Evolutionary conservation across 2,329 filamentous ascomycete species (phyloP).

Genomic region (Colletotrichum sp.): DNA sequence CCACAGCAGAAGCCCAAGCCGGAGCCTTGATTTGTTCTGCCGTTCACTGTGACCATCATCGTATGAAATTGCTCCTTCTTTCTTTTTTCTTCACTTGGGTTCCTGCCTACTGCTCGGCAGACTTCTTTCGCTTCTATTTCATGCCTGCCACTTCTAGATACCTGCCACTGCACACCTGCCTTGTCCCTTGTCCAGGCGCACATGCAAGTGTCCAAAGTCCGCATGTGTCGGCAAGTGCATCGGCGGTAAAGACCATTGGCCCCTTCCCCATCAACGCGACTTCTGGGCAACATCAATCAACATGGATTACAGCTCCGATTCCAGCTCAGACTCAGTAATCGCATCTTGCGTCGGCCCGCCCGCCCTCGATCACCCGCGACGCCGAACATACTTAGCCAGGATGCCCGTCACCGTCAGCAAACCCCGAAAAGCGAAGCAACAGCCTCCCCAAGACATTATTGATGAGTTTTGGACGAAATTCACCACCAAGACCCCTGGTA

Average conservation of each 20-base stretch:
- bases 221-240: neutral
- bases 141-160: neutral
- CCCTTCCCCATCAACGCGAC: too few relatives aligned
- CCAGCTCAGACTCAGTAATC: neutral
- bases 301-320: conserved; percentile 5
- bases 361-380: neutral
- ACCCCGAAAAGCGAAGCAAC: conserved; percentile 43
- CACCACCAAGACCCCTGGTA: conserved; percentile 72
- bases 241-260: neutral
- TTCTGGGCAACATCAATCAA: neutral
- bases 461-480: conserved; percentile 79
- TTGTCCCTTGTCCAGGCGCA: neutral
- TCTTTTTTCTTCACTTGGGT: neutral
- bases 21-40: neutral
- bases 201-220: neutral
- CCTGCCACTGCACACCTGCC: neutral
- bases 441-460: conserved; percentile 70
- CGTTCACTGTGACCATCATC: neutral
- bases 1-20: neutral
- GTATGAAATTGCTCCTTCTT: neutral
- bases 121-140: neutral
- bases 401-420: conserved; percentile 11
- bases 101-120: neutral
- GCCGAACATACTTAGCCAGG: neutral
- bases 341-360: neutral